Percentiles rank a stretch among this genome's conserved stretches.
Conservation (phyloP, 495 filamentous ascomycete species). For the Hypoxylon lienhwacheense region DNA sequence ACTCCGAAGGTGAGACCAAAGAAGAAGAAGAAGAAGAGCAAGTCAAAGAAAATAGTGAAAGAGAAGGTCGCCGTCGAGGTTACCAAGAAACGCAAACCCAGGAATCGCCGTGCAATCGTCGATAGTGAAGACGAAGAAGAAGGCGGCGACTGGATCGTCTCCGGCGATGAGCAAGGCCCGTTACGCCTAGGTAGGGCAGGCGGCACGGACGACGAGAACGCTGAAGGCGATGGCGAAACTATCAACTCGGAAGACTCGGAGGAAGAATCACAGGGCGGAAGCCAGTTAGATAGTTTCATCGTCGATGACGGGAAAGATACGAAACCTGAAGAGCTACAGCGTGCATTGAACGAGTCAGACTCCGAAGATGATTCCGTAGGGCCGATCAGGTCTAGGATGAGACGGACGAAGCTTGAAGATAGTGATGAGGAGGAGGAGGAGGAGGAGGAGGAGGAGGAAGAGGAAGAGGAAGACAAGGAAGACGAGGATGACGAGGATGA, state of each 20-base stretch:
- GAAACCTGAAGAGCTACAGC: slow-evolving; percentile 29
- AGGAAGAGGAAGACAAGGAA: slow-evolving; percentile 22
- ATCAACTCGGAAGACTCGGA: slow-evolving; percentile 65
- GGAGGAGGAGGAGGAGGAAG: slow-evolving; percentile 22
- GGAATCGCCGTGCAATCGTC: slow-evolving; percentile 57
- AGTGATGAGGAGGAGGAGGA: slow-evolving; percentile 23
- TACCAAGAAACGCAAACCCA: slow-evolving; percentile 46
- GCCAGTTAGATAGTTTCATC: slow-evolving; percentile 51
- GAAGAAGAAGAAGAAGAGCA: slow-evolving; percentile 47
- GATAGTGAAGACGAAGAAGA: slow-evolving; percentile 72
- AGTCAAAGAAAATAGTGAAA: slow-evolving; percentile 50
- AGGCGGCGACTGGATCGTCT: slow-evolving; percentile 75
- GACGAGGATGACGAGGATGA: slow-evolving; percentile 13
- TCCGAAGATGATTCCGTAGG: slow-evolving; percentile 49
- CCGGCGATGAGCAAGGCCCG: slow-evolving; percentile 59
- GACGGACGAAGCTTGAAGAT: slow-evolving; percentile 24
- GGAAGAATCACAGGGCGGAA: slow-evolving; percentile 50
- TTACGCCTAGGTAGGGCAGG: slow-evolving; percentile 72
- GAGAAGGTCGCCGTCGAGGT: slow-evolving; percentile 50
- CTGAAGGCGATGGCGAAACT: slow-evolving; percentile 81
- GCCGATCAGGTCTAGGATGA: slow-evolving; percentile 42
- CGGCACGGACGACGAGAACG: slow-evolving; percentile 80
- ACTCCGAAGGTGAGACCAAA: slow-evolving; percentile 28
- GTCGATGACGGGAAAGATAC: slow-evolving; percentile 46
- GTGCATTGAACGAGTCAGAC: slow-evolving; percentile 34